Evolutionary conservation across 2,329 filamentous ascomycete genomes (phyloP).

Genomic region (Colletotrichum sublineola): DNA sequence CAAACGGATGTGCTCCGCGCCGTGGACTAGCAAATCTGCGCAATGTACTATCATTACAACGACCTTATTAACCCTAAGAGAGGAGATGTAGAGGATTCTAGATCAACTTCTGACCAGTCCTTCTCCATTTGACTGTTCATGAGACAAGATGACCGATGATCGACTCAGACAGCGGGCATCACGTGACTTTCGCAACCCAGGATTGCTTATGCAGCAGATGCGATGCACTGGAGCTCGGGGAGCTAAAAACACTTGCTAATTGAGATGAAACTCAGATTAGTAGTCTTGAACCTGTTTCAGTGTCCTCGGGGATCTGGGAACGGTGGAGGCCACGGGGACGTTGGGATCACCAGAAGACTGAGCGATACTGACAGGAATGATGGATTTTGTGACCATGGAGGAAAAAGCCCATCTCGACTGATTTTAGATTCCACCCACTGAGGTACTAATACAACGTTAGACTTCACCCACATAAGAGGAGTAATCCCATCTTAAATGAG

Average conservation of each 20-base stretch:
- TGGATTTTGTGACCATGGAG: background rate
- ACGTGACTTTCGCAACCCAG: background rate
- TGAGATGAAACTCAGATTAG: accelerated
- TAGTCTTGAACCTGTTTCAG: background rate
- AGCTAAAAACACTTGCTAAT: background rate
- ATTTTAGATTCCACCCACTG: background rate
- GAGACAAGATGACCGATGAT: background rate
- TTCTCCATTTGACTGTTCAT: background rate
- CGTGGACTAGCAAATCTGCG: background rate
- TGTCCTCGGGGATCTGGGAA: background rate
- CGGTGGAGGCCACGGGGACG: too few relatives aligned
- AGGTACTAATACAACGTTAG: too few relatives aligned
- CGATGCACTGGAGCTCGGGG: background rate
- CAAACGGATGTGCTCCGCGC: background rate
- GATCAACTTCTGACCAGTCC: background rate
- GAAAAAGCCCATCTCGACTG: background rate
- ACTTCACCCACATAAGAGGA: background rate
- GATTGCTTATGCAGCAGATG: background rate
- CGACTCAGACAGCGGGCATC: background rate
- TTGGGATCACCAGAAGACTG: background rate
- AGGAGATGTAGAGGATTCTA: background rate
- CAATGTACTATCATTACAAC: background rate
- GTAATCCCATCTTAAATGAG: background rate
- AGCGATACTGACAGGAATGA: background rate
- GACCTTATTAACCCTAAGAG: background rate